These are phyloP conservation scores for Jatropha podagrica DNA, from an alignment of 441 rosid genomes.

Conservation along the genomic window DNA sequence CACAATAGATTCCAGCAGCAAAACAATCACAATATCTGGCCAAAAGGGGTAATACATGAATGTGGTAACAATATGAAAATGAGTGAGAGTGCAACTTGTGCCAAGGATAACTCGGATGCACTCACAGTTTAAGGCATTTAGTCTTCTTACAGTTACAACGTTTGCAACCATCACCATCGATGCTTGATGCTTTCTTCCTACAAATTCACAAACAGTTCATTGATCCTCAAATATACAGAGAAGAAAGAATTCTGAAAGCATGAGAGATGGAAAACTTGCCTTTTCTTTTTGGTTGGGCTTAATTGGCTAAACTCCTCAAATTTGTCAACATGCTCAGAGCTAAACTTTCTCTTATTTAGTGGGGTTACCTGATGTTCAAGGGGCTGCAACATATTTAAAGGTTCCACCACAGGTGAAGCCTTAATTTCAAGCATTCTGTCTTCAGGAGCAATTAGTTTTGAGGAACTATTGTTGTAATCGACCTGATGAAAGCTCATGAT, in stretches of 20 bases:
- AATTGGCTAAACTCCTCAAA: slow-evolving; percentile 37
- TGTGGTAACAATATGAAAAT: background rate
- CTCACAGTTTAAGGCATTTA: slow-evolving; percentile 75
- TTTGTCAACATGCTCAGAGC: slow-evolving; percentile 35
- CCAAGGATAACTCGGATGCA: slow-evolving; percentile 10
- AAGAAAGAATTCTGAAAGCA: background rate
- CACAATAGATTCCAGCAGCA: slow-evolving; percentile 62
- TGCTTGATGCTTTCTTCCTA: slow-evolving; percentile 45
- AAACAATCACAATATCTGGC: slow-evolving; percentile 80
- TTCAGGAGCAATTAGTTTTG: slow-evolving; percentile 16
- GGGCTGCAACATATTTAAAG: slow-evolving; percentile 18
- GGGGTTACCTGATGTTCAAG: slow-evolving; percentile 31
- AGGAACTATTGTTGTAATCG: slow-evolving; percentile 23
- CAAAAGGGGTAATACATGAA: slow-evolving; percentile 12
- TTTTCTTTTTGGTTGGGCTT: slow-evolving; percentile 39
- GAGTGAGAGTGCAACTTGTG: background rate
- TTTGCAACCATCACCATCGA: slow-evolving; percentile 48
- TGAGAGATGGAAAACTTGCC: background rate
- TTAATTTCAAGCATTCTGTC: slow-evolving; percentile 29
- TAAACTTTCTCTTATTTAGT: slow-evolving; percentile 31
- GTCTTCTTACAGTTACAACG: slow-evolving; percentile 67
- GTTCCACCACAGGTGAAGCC: slow-evolving; percentile 29
- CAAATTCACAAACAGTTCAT: slow-evolving; percentile 15
- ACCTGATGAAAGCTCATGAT: slow-evolving; percentile 7
- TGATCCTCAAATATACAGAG: background rate